These are phyloP conservation scores for Hypoxylon sp. DNA, from an alignment of 2,329 filamentous ascomycete species.

Conservation along the genomic window DNA sequence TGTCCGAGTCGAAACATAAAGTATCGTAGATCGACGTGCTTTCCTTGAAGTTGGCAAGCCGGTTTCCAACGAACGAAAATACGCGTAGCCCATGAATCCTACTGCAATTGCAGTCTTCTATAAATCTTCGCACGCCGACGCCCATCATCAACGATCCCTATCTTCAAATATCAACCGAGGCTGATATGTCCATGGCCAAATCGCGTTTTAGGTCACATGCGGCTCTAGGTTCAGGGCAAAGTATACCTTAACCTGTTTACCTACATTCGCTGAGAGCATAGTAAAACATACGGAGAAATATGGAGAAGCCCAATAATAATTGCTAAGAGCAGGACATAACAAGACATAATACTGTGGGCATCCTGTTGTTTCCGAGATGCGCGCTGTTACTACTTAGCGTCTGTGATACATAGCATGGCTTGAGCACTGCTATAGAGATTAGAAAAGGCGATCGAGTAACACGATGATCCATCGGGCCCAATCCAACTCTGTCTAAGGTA, in stretches of 20 bases:
- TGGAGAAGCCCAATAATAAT: not conserved
- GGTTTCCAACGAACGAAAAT: not conserved
- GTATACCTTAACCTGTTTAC: not conserved
- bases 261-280: not conserved
- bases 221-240: not conserved
- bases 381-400: not conserved
- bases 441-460: slow-evolving; percentile 6
- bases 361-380: not conserved
- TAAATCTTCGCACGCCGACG: not conserved
- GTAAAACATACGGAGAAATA: not conserved
- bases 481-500: slow-evolving; percentile 18
- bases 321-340: not conserved
- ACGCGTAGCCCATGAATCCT: not conserved
- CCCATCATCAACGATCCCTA: slow-evolving; percentile 5
- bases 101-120: slow-evolving; percentile 3
- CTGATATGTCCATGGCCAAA: not conserved
- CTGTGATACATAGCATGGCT: not conserved
- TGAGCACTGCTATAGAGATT: slow-evolving; percentile 5
- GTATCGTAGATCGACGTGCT: not conserved
- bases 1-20: not conserved
- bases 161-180: slow-evolving; percentile 6
- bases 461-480: not conserved
- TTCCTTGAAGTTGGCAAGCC: not conserved
- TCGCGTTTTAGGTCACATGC: not conserved
- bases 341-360: not conserved